Evolutionary conservation across 2,329 filamentous ascomycete species (phyloP), one percentile per base, ranked within the genome.

Genomic region (Stemphylium vesicarium): DNA sequence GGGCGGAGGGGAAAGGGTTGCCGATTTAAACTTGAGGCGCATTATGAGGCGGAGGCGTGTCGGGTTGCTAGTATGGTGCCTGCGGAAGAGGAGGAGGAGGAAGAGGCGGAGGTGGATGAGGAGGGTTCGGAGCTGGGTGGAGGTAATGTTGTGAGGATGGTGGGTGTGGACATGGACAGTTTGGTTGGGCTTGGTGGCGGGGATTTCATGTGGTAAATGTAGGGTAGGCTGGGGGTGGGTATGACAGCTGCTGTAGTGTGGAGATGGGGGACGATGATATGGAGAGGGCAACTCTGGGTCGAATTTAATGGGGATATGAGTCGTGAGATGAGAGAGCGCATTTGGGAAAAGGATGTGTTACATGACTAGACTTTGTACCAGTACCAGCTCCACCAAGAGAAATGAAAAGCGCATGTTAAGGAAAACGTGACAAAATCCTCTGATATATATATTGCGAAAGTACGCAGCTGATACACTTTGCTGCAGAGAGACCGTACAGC

Each of bases 11-110:
- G 4, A 6, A 66, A 63, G 43, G 62, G 58, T 0, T 73, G 71
- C 42, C 60, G 52, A 42, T 66, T 71, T 54, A 72, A 67, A 62
- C 12, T 35, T 0, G 63, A 68, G 12, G 32, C 63, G 12, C 70
- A 72, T 56, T 57, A 48, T 33, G 29, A 64, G 13, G 63, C 66
- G 38, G 58, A 60, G 2, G 47, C 42, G n/a, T 55, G 48, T n/a
- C 63, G 58, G 35, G 8, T 68, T 3, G 59, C 36, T 1, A 66
- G 57, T 37, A 57, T 65, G 60, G 69, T 72, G 6, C 57, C 63
- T 0, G 61, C 50, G n/a, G 38, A 49, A 10, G 16, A 52, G 4
- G 31, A 4, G 10, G 20, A 40, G 16, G 33, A 44, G 15, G 20
- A 39, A 2, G 7, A 32, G 3, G 24, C 4, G 20, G 20, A 3